These are phyloP conservation scores for Microbotryum scabiosae DNA, from an alignment of 1,284 basidiomycete species.

Conservation along the genomic window DNA sequence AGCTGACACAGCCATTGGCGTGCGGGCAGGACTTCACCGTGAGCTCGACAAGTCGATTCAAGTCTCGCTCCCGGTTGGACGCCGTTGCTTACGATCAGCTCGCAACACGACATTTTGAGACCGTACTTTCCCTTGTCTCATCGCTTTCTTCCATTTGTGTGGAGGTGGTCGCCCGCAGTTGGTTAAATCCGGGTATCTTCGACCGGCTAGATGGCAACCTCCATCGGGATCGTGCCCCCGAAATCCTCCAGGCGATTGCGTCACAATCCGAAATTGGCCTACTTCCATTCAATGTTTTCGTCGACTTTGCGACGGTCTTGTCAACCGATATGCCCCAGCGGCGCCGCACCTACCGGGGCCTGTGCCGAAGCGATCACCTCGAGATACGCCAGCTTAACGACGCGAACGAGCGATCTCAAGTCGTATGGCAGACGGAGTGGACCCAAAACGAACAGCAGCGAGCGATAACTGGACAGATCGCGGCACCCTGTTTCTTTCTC, in stretches of 20 bases:
- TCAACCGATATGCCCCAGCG: background rate
- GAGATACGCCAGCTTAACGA: slow-evolving; percentile 10
- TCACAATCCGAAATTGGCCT: background rate
- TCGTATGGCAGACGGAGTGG: background rate
- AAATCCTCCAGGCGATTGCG: background rate
- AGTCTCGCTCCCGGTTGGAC: slow-evolving; percentile 7
- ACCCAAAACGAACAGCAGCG: background rate
- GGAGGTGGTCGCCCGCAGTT: slow-evolving; percentile 6
- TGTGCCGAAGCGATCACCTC: slow-evolving; percentile 3
- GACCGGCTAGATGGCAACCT: slow-evolving; percentile 2
- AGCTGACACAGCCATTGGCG: too few relatives aligned
- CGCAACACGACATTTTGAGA: background rate
- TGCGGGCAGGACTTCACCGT: slow-evolving; percentile 12
- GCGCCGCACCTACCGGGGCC: slow-evolving; percentile 14
- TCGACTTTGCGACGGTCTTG: slow-evolving; percentile 8
- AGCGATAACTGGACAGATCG: background rate
- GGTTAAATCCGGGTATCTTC: slow-evolving; percentile 3
- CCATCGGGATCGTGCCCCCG: background rate
- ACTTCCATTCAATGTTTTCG: slow-evolving; percentile 16
- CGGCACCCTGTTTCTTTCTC: slow-evolving; percentile 17
- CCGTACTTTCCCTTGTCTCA: background rate
- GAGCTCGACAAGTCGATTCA: background rate
- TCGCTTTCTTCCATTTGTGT: slow-evolving; percentile 7
- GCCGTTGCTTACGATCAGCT: background rate
- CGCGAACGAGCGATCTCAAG: slow-evolving; percentile 2